Conservation (phyloP, 1,139 yeast species). For the Saccharomyces hybrid region DNA sequence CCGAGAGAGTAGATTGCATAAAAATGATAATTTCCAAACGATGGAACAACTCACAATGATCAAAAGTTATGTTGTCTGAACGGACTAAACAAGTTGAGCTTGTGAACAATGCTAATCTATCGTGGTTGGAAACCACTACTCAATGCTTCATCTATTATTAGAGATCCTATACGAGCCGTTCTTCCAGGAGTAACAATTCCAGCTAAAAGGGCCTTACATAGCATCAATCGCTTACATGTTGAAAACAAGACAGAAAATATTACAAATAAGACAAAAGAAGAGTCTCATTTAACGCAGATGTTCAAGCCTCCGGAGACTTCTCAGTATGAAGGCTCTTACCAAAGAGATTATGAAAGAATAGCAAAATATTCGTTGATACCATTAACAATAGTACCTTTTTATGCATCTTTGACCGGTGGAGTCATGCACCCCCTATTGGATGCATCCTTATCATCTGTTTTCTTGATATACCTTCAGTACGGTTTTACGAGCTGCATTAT, state of each 20-base stretch:
- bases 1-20: background rate
- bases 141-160: background rate
- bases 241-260: conserved; percentile 48
- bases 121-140: background rate
- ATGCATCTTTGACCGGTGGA: conserved; percentile 39
- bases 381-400: conserved; percentile 61
- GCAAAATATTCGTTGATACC: conserved; percentile 69
- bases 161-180: background rate
- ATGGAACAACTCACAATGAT: background rate
- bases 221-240: conserved; percentile 16
- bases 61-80: background rate
- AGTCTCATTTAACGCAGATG: conserved; percentile 27
- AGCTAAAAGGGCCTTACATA: background rate
- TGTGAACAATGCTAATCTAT: background rate
- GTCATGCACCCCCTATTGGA: conserved; percentile 63
- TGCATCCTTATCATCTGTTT: conserved; percentile 52
- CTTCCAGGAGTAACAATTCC: background rate
- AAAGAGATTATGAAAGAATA: conserved; percentile 78
- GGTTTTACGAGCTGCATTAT: conserved; percentile 83
- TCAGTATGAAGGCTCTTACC: conserved; percentile 71
- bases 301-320: conserved; percentile 54
- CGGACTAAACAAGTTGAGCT: background rate
- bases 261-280: conserved; percentile 72
- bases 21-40: background rate
- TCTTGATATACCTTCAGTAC: conserved; percentile 67